Conservation (phyloP, 768 basidiomycete genomes). For the Ramaria rubella region DNA sequence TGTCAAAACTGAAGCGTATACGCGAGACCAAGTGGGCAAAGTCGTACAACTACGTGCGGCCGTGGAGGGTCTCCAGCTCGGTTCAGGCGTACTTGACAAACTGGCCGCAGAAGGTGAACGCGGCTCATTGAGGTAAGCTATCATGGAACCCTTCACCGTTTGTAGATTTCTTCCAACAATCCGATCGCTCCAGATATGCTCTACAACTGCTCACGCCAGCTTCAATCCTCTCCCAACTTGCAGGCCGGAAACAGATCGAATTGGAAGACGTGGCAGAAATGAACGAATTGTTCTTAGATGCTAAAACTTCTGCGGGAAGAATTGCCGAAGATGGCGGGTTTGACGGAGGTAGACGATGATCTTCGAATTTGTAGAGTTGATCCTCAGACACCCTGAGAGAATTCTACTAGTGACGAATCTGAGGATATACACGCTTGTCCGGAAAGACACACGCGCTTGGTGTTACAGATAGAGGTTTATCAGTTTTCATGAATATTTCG, state of each 20-base stretch:
- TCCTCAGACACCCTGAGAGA: too few species aligned
- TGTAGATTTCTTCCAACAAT: slow-evolving; percentile 3
- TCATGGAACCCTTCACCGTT: slow-evolving; percentile 2
- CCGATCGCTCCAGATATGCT: slow-evolving; percentile 55
- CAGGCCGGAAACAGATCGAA: slow-evolving; percentile 74
- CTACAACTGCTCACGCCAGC: slow-evolving; percentile 89
- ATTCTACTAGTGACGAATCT: too few species aligned
- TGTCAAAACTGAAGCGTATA: slow-evolving; percentile 84
- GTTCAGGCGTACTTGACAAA: slow-evolving; percentile 68
- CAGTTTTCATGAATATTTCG: too few species aligned
- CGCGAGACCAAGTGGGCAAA: slow-evolving; percentile 74
- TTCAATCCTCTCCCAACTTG: slow-evolving; percentile 73
- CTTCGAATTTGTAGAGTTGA: not conserved
- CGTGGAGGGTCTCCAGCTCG: slow-evolving; percentile 77
- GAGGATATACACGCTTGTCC: too few species aligned
- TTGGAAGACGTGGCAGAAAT: slow-evolving; percentile 90
- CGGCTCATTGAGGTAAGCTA: slow-evolving; percentile 66
- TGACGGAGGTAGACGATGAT: slow-evolving; percentile 20
- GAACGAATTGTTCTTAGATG: slow-evolving; percentile 92
- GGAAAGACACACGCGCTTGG: too few species aligned
- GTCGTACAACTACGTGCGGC: slow-evolving; percentile 83
- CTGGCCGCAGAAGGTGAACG: slow-evolving; percentile 78
- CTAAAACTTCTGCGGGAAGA: slow-evolving; percentile 67
- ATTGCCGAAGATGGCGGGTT: slow-evolving; percentile 37
- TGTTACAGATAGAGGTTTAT: too few species aligned